Percentiles rank a stretch among this genome's conserved stretches.
These are phyloP conservation scores for Saccharomyces hybrid DNA, from an alignment of 1,139 yeast species.

Conservation along the genomic window DNA sequence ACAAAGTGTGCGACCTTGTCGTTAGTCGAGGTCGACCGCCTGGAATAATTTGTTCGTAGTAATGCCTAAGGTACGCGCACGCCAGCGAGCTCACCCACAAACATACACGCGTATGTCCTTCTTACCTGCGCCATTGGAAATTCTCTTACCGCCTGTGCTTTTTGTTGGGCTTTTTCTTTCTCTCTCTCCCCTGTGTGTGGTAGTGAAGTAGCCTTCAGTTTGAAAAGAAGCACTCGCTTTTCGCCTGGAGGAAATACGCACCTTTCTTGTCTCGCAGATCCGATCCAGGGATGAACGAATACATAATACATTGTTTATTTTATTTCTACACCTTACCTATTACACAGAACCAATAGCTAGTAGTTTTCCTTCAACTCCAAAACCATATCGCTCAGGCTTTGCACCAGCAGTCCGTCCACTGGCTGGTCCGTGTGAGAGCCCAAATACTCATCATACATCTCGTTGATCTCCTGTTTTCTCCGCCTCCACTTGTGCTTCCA, in stretches of 20 bases:
- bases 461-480: constrained; percentile 23
- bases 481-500: constrained; percentile 21
- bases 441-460: constrained; percentile 19
- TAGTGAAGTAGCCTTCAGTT: too few relatives aligned
- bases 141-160: neutral
- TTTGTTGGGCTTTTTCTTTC: neutral
- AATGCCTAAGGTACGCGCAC: constrained; percentile 29
- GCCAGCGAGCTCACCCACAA: constrained; percentile 17
- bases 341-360: neutral
- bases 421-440: constrained; percentile 19
- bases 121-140: constrained; percentile 3
- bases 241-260: too few relatives aligned
- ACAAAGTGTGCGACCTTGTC: constrained; percentile 48
- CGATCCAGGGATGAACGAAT: neutral
- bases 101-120: constrained; percentile 19
- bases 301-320: neutral
- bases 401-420: constrained; percentile 23
- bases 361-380: constrained; percentile 18
- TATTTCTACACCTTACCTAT: neutral
- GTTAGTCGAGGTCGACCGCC: constrained; percentile 38
- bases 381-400: constrained; percentile 26
- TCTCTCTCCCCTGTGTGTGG: neutral
- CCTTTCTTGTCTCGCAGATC: neutral
- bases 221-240: neutral
- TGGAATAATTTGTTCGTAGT: constrained; percentile 40